phyloP scores from a whole-genome alignment of 352 stramenopile genomes.

The Aphanomyces stellatus region DNA sequence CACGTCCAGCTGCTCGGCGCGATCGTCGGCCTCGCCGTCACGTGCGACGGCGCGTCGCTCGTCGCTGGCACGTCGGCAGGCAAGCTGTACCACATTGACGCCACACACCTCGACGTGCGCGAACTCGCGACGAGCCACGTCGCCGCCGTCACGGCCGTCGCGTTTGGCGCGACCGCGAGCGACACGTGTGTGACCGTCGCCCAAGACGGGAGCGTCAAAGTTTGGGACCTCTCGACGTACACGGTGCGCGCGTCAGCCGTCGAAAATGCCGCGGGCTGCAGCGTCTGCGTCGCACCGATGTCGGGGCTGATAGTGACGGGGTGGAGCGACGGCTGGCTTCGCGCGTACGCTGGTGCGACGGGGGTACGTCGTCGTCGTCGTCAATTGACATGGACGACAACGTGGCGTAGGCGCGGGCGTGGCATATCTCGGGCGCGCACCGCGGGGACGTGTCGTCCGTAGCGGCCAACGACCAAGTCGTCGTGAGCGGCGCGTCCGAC shows the following conservation, averaged over 20 bases:
- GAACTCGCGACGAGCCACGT: slow-evolving; percentile 63
- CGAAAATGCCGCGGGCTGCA: slow-evolving; percentile 39
- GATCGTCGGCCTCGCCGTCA: slow-evolving; percentile 67
- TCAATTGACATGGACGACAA: neutral
- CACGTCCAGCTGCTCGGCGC: slow-evolving; percentile 77
- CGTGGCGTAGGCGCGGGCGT: slow-evolving; percentile 36
- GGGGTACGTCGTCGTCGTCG: slow-evolving; percentile 22
- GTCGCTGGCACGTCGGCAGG: slow-evolving; percentile 64
- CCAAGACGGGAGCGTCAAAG: slow-evolving; percentile 49
- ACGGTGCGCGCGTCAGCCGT: slow-evolving; percentile 58
- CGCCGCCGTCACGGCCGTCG: slow-evolving; percentile 46
- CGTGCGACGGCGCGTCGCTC: slow-evolving; percentile 37
- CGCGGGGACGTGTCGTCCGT: slow-evolving; percentile 73
- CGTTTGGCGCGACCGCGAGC: slow-evolving; percentile 40
- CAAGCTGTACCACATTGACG: slow-evolving; percentile 57
- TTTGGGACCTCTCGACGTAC: slow-evolving; percentile 65
- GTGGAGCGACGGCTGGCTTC: slow-evolving; percentile 67
- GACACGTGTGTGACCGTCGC: slow-evolving; percentile 68
- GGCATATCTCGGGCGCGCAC: slow-evolving; percentile 83
- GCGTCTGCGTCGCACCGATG: slow-evolving; percentile 29
- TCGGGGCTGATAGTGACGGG: slow-evolving; percentile 41
- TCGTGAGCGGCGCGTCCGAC: slow-evolving; percentile 76
- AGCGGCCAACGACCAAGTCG: slow-evolving; percentile 48
- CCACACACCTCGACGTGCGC: slow-evolving; percentile 36
- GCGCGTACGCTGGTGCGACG: slow-evolving; percentile 42